Evolutionary conservation across 2,329 filamentous ascomycete species (phyloP), one percentile per base, ranked within the genome.

Genomic region (Cladosporium sp.): DNA sequence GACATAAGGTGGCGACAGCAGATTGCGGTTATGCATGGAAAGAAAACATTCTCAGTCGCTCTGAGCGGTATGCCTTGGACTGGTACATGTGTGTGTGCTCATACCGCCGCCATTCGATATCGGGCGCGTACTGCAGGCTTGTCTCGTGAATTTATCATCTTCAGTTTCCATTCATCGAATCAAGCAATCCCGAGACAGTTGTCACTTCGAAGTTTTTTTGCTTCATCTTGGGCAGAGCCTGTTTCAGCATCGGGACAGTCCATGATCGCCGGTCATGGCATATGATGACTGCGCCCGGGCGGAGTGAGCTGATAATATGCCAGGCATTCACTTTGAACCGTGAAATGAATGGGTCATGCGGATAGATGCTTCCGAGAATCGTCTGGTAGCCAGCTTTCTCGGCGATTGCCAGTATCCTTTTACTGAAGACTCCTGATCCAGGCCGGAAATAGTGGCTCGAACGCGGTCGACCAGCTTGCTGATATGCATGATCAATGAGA

Each of bases 311-410:
- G 65, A 96, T 73, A 3, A 96, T 84, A 76, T 96, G 91, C 64
- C 78, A 80, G 7, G 89, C 87, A 74, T 96, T 96, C 55, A 92
- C 65, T 63, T 78, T 76, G 65, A 84, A 81, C 67, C 83, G 87
- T 9, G 79, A 78, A 59, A 96, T 87, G 78, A 95, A 91, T n/a
- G 92, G 86, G 75, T 96, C 92, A 75, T 96, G 91, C 5, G 92
- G 92, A 74, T 95, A 96, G 40, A 96, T 86, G 72, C 86, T 87
- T 2, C 92, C 92, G 39, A 96, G 76, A n/a, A 92, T 87, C 54
- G 94, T 79, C 51, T 81, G 79, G 73, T 90, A 92, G 3, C 86
- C 87, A 61, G 91, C 70, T 54, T 75, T 78, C 36, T 75, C 74
- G 7, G 90, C 74, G 37, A 88, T 70, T 36, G 69, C 69, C 15